Evolutionary conservation across 768 basidiomycete species (phyloP).

Genomic region (Megacollybia marginata): DNA sequence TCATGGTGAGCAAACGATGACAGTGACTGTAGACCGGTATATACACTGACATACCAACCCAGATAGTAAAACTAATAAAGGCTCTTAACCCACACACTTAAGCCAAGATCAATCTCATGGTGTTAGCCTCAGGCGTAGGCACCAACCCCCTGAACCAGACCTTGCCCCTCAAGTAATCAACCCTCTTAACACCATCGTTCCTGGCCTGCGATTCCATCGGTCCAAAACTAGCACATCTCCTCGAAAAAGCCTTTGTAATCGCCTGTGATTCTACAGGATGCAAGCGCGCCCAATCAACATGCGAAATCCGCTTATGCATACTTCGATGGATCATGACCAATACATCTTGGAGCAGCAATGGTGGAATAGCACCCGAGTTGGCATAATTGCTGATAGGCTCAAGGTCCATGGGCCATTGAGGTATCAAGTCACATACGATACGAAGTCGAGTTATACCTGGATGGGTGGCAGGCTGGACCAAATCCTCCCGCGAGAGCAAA

Average conservation of each 20-base stretch:
- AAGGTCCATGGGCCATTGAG: conserved; percentile 57
- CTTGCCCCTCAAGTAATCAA: conserved; percentile 49
- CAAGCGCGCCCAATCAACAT: conserved; percentile 30
- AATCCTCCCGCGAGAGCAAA: conserved; percentile 33
- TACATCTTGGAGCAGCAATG: conserved; percentile 54
- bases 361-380: conserved; percentile 18
- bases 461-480: conserved; percentile 46
- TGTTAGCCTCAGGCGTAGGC: conserved; percentile 27
- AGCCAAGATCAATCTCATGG: conserved; percentile 25
- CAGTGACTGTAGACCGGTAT: too few relatives aligned
- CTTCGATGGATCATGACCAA: conserved; percentile 40
- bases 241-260: conserved; percentile 30
- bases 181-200: conserved; percentile 47
- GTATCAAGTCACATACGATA: conserved; percentile 50
- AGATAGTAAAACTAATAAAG: too few relatives aligned
- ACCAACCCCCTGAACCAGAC: conserved; percentile 42
- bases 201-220: conserved; percentile 19
- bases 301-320: conserved; percentile 38
- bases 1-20: too few relatives aligned
- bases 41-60: too few relatives aligned
- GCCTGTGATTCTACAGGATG: conserved; percentile 18
- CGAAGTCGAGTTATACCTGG: conserved; percentile 46
- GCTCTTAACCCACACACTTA: too few relatives aligned
- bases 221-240: conserved; percentile 26
- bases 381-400: conserved; percentile 23